Percentiles rank a stretch among this genome's conserved stretches.
These are phyloP conservation scores for Ceratocystis diversiconidia DNA, from an alignment of 2,329 filamentous ascomycete genomes.

Conservation along the genomic window DNA sequence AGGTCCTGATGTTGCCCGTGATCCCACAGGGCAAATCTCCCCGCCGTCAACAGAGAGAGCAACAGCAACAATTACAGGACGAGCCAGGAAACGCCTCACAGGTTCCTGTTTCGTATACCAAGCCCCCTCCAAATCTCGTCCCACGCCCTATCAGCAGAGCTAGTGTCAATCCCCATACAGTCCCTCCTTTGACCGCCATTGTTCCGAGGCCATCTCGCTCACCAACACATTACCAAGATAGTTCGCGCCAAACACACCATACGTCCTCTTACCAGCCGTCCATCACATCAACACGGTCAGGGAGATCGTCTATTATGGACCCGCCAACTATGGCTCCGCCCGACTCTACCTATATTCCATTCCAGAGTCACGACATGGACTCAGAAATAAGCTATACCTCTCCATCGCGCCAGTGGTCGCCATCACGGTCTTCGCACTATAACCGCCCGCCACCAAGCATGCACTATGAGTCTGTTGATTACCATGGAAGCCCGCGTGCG, in stretches of 20 bases:
- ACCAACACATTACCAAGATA: constrained; percentile 29
- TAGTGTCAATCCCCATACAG: constrained; percentile 7
- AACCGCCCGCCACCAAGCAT: constrained; percentile 55
- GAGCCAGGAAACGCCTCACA: constrained; percentile 10
- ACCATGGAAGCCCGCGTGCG: constrained; percentile 80
- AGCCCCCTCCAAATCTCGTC: not conserved
- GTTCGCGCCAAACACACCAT: constrained; percentile 30
- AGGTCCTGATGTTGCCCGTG: constrained; percentile 29
- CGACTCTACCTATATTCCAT: constrained; percentile 49
- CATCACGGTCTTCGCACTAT: constrained; percentile 46
- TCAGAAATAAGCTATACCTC: constrained; percentile 28
- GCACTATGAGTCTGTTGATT: constrained; percentile 71
- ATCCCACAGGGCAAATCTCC: constrained; percentile 38
- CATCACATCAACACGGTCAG: constrained; percentile 33
- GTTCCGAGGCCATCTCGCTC: constrained; percentile 26
- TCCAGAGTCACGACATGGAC: constrained; percentile 31
- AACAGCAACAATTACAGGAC: not conserved
- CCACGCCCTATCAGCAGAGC: constrained; percentile 10
- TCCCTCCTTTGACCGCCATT: constrained; percentile 5
- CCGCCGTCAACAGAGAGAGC: constrained; percentile 7
- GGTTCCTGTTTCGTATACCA: not conserved
- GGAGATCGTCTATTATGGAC: constrained; percentile 39
- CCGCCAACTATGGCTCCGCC: constrained; percentile 46
- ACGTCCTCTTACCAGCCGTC: constrained; percentile 37
- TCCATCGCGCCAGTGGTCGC: constrained; percentile 46